A percentile compares a stretch with the other conserved stretches of the same genome.
These are phyloP conservation scores for Pythium sukuiense DNA, from an alignment of 352 stramenopile genomes.

Conservation along the genomic window DNA sequence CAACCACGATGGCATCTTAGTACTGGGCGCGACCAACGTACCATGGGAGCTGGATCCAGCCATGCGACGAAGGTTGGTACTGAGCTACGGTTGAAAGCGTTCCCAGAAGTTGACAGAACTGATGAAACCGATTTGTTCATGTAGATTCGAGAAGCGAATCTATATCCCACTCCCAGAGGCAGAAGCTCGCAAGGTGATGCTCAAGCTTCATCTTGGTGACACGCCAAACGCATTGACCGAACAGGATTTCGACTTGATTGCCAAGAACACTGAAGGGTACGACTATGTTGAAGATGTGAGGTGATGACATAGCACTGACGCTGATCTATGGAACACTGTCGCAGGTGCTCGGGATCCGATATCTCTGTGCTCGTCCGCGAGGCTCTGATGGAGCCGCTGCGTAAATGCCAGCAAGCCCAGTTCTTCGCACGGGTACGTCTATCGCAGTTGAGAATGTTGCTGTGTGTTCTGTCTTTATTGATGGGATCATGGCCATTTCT, in stretches of 20 bases:
- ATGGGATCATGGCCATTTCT: background rate
- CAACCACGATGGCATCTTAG: constrained; percentile 90
- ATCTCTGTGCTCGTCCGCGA: constrained; percentile 97
- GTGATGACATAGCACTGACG: background rate
- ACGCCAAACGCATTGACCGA: constrained; percentile 94
- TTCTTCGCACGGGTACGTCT: constrained; percentile 78
- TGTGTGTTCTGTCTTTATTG: background rate
- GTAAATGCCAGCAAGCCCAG: constrained; percentile 96
- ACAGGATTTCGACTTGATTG: constrained; percentile 93
- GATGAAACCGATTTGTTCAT: background rate
- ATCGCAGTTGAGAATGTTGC: background rate
- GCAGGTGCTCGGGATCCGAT: constrained; percentile 93
- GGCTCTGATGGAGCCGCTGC: constrained; percentile 96
- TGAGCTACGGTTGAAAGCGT: background rate
- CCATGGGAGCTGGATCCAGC: constrained; percentile 98
- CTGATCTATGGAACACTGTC: background rate
- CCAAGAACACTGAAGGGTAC: constrained; percentile 92
- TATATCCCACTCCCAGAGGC: constrained; percentile 97
- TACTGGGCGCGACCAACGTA: constrained; percentile 98
- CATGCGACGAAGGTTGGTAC: constrained; percentile 89
- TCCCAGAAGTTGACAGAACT: background rate
- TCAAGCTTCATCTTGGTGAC: constrained; percentile 97
- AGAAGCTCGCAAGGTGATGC: constrained; percentile 92
- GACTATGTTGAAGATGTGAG: background rate
- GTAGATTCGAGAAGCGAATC: constrained; percentile 98